Evolutionary conservation across 2,329 filamentous ascomycete species (phyloP), one percentile per base, ranked within the genome.

Genomic region (Xylariomycetidae sp.): DNA sequence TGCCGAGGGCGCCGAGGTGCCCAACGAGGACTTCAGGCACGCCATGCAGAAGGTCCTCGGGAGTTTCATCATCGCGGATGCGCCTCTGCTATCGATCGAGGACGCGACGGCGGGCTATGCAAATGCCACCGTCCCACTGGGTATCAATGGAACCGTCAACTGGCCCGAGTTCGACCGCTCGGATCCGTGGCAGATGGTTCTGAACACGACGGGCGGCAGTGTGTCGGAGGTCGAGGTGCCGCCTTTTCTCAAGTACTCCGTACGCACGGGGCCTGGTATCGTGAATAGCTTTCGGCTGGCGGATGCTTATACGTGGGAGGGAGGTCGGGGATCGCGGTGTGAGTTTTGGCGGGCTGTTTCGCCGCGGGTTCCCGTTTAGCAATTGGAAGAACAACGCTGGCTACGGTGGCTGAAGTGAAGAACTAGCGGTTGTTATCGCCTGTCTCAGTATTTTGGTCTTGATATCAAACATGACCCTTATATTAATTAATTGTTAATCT

Each of bases 41-140:
- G 61, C 63, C 2, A 60, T 67, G 38, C 58, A 61, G 45, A 64
- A 58, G 33, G 60, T 66, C 18, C 61, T 50, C 53, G 65, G 64
- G 0, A 63, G 58, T 31, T 70, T 71, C 38, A 59, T 70, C 27
- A 58, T 59, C 5, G 41, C 51, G 20, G 49, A 59, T 30, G 54
- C 58, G n/a, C 65, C 67, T 0, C 48, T 58, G 4, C 65, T 68
- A 25, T 48, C 61, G 3, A 20, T 51, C 9, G 31, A 34, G 10
- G 48, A 54, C 14, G 45, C 44, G 11, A 53, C 57, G 10, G 60
- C 55, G 0, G 41, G 54, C 9, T 52, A 58, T 7, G 38, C 48
- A 9, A 59, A 56, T 16, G 48, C 54, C 8, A 53, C 54, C 5
- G 48, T 49, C 5, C 49, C 54, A 5, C 44, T 49, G 17, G 49